Conservation (phyloP, 768 basidiomycete species). For the Lactifluus echinatus region DNA sequence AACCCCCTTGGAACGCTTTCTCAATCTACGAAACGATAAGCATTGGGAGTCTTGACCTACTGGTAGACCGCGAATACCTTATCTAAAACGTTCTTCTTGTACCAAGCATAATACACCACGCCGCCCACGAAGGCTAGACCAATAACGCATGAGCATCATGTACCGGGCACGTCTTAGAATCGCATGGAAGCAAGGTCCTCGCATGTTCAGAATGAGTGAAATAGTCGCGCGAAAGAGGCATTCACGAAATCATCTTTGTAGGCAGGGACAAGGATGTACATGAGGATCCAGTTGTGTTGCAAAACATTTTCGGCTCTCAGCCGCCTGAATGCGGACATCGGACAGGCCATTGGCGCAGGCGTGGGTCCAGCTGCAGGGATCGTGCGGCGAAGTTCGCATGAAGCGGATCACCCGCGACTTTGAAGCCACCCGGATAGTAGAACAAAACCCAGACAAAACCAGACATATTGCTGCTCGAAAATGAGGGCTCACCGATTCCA, state of each 20-base stretch:
- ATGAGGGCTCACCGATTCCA: conserved; percentile 20
- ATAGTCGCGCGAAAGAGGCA: background rate
- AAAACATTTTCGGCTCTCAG: background rate
- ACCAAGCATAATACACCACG: conserved; percentile 65
- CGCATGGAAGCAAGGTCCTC: background rate
- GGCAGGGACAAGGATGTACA: background rate
- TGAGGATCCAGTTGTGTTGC: background rate
- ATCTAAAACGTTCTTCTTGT: conserved; percentile 72
- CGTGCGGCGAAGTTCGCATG: background rate
- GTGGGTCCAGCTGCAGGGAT: background rate
- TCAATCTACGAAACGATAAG: conserved; percentile 46
- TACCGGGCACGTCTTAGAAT: background rate
- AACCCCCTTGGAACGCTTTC: conserved; percentile 67
- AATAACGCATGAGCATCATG: background rate
- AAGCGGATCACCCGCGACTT: background rate
- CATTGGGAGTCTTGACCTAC: background rate
- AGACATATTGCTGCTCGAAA: background rate
- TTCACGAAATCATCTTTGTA: background rate
- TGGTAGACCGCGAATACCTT: conserved; percentile 42
- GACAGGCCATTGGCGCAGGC: background rate
- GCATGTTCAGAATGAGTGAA: background rate
- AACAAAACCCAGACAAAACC: background rate
- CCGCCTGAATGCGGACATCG: background rate
- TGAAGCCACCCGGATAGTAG: background rate
- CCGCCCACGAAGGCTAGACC: conserved; percentile 59